These are phyloP conservation scores for Logfia minima DNA, from an alignment of 129 eudicot genomes.

Conservation along the genomic window DNA sequence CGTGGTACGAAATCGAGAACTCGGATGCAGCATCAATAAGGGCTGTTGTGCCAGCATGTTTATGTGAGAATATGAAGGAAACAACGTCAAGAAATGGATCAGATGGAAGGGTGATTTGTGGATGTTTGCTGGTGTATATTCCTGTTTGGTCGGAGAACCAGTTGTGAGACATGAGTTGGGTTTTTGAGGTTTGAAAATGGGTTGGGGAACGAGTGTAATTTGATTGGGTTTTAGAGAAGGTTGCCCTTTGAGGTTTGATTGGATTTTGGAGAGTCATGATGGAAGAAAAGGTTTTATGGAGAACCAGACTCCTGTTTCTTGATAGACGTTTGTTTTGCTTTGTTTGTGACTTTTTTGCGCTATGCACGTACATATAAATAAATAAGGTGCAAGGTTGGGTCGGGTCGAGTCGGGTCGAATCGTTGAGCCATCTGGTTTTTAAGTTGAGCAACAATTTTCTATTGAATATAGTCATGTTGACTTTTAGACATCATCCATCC, in stretches of 20 bases:
- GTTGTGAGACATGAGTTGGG: constrained; percentile 2
- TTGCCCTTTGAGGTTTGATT: constrained; percentile 20
- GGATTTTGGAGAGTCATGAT: background rate
- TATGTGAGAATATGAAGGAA: constrained; percentile 62
- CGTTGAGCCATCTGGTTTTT: no score
- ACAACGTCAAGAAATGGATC: constrained; percentile 68
- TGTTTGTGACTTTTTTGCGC: background rate
- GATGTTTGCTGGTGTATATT: constrained; percentile 59
- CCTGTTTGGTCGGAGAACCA: constrained; percentile 70
- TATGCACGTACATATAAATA: background rate
- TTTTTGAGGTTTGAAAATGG: background rate
- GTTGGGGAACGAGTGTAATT: background rate
- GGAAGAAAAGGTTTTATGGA: background rate
- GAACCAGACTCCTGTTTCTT: background rate
- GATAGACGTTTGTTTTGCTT: background rate
- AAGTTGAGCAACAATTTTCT: no score
- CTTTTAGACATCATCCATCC: no score
- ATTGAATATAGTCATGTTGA: no score
- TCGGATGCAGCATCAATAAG: constrained; percentile 77
- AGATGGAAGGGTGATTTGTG: constrained; percentile 47
- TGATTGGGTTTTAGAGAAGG: constrained; percentile 17
- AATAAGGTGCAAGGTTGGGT: no score
- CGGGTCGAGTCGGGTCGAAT: no score
- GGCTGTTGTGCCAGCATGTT: constrained; percentile 55
- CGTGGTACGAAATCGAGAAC: constrained; percentile 42